Conservation (phyloP, 192 early-diverging fungal genomes). For the Coemansia sp. region DNA sequence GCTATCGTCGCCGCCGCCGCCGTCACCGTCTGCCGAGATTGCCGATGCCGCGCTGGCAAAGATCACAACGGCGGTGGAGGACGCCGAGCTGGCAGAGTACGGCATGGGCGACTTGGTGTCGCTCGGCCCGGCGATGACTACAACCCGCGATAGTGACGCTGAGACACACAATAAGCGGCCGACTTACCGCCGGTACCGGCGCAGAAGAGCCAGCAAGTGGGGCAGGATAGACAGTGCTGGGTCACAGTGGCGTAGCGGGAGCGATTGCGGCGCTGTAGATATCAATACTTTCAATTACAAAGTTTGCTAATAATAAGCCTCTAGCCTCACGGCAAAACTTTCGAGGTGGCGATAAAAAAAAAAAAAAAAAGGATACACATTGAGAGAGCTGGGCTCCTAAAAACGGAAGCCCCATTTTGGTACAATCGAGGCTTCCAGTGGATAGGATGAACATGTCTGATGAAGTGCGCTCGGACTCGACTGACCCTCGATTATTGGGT, state of each 20-base stretch:
- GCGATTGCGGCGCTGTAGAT: background rate
- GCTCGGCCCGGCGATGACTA: slow-evolving; percentile 7
- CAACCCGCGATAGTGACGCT: background rate
- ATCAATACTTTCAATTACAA: too few relatives aligned
- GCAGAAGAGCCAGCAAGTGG: slow-evolving; percentile 13
- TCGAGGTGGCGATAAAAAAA: too few relatives aligned
- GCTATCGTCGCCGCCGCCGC: slow-evolving; percentile 14
- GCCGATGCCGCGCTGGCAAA: slow-evolving; percentile 16
- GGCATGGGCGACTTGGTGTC: slow-evolving; percentile 47
- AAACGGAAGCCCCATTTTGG: too few relatives aligned
- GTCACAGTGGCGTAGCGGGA: background rate
- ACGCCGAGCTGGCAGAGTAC: slow-evolving; percentile 26
- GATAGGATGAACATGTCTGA: too few relatives aligned
- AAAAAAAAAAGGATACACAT: too few relatives aligned
- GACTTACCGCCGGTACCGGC: slow-evolving; percentile 17
- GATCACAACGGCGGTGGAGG: slow-evolving; percentile 2
- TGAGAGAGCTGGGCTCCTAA: too few relatives aligned
- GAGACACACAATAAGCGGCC: background rate
- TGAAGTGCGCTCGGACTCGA: too few relatives aligned
- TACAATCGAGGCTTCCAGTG: too few relatives aligned
- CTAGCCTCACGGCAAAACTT: background rate
- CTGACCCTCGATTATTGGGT: too few relatives aligned
- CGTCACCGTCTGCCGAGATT: slow-evolving; percentile 21
- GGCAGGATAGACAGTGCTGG: background rate
- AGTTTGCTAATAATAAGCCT: too few relatives aligned